phyloP scores from a whole-genome alignment of 768 basidiomycete species.

The Pholiota molesta region DNA sequence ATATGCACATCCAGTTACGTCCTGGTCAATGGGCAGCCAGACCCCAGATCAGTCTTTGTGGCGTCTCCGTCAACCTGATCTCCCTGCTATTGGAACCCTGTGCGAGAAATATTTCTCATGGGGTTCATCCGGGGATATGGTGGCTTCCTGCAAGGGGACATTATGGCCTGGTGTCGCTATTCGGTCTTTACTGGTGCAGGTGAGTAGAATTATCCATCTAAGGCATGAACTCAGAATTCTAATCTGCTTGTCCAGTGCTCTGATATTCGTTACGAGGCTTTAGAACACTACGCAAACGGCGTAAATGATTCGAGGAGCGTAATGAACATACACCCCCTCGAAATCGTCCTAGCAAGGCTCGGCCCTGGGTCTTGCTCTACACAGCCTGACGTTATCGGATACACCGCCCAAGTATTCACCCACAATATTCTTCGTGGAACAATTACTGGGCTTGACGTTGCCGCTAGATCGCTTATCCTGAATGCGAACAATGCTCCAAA shows the following conservation, averaged over 20 bases:
- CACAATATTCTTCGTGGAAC: background rate
- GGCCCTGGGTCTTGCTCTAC: constrained; percentile 2
- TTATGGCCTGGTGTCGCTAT: constrained; percentile 18
- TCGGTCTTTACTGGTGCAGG: constrained; percentile 6
- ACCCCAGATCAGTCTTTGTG: background rate
- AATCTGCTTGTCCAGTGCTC: too few species aligned
- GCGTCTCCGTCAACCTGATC: background rate
- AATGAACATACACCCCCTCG: background rate
- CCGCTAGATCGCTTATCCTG: too few species aligned
- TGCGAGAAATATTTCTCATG: constrained; percentile 21
- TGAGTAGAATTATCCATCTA: too few species aligned
- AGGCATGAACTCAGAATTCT: too few species aligned
- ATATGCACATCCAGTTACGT: background rate
- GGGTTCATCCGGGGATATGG: constrained; percentile 2
- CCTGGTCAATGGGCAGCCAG: background rate
- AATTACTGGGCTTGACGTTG: background rate
- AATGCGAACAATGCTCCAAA: background rate
- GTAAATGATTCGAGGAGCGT: too few species aligned
- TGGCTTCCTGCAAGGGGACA: background rate
- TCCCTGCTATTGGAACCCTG: background rate
- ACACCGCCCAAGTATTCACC: background rate
- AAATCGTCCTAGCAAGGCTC: background rate
- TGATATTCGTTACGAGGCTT: too few species aligned
- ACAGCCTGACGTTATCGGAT: constrained; percentile 4
- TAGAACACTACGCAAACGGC: too few species aligned